Evolutionary conservation across 805 yeast genomes (phyloP).

Genomic region (Suhomyces canberraensis): DNA sequence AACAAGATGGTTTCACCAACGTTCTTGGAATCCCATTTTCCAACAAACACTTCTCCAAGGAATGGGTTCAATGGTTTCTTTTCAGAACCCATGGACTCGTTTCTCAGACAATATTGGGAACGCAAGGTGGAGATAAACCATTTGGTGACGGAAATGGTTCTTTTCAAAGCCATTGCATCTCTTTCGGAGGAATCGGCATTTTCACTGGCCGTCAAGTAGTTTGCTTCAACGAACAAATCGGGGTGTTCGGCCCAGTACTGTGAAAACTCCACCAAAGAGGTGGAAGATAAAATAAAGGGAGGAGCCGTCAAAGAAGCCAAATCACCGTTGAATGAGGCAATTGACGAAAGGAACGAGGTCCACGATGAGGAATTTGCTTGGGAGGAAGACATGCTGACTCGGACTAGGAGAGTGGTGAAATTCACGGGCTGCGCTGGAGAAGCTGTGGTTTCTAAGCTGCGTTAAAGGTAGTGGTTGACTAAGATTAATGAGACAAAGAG

Average conservation of each 20-base stretch:
- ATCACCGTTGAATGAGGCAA: constrained; percentile 92
- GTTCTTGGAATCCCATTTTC: constrained; percentile 65
- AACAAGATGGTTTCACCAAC: constrained; percentile 75
- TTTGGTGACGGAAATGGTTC: constrained; percentile 77
- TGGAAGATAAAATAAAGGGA: constrained; percentile 89
- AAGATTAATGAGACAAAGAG: too few relatives aligned
- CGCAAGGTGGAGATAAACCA: constrained; percentile 92
- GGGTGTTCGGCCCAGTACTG: constrained; percentile 96
- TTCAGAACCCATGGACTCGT: constrained; percentile 89
- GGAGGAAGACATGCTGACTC: neutral
- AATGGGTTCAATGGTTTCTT: constrained; percentile 97
- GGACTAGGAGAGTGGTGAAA: neutral
- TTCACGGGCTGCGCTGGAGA: neutral
- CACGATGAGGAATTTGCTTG: constrained; percentile 47
- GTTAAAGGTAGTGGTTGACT: too few relatives aligned
- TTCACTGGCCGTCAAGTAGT: constrained; percentile 43
- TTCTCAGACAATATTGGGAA: constrained; percentile 91
- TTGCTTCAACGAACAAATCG: constrained; percentile 74
- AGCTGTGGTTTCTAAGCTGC: too few relatives aligned
- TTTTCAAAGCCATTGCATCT: constrained; percentile 49
- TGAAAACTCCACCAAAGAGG: constrained; percentile 85
- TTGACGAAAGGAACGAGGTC: constrained; percentile 87
- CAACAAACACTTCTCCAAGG: constrained; percentile 90
- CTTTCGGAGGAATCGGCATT: constrained; percentile 31
- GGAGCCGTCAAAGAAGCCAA: constrained; percentile 94